phyloP scores from a whole-genome alignment of 192 early-diverging fungal species.

The Entrophospora sp. region DNA sequence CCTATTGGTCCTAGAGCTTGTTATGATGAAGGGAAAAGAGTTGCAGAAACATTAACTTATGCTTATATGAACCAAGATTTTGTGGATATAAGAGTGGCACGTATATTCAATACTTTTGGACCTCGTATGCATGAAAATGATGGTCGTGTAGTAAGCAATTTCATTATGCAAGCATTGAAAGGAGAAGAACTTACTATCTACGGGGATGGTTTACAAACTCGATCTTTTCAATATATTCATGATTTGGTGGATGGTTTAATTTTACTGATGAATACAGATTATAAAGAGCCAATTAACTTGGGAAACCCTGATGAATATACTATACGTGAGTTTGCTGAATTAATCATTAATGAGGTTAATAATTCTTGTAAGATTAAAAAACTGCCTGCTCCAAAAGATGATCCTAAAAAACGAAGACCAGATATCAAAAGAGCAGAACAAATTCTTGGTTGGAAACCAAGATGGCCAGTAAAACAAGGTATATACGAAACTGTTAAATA shows the following conservation, averaged over 20 bases:
- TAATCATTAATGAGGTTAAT: slow-evolving; percentile 59
- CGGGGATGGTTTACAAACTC: slow-evolving; percentile 70
- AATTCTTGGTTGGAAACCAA: slow-evolving; percentile 62
- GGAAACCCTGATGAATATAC: slow-evolving; percentile 83
- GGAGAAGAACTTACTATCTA: slow-evolving; percentile 72
- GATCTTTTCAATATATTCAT: slow-evolving; percentile 80
- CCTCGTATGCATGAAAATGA: slow-evolving; percentile 79
- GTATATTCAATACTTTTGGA: slow-evolving; percentile 77
- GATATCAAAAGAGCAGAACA: slow-evolving; percentile 61
- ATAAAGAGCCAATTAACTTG: slow-evolving; percentile 65
- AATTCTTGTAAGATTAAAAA: slow-evolving; percentile 45
- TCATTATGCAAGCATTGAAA: slow-evolving; percentile 73
- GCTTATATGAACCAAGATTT: slow-evolving; percentile 66
- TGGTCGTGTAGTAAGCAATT: slow-evolving; percentile 79
- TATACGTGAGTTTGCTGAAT: slow-evolving; percentile 68
- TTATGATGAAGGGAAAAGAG: slow-evolving; percentile 82
- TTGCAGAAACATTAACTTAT: slow-evolving; percentile 77
- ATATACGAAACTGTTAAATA: slow-evolving; percentile 73
- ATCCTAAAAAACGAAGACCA: slow-evolving; percentile 67
- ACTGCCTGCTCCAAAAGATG: slow-evolving; percentile 59
- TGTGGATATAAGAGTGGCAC: slow-evolving; percentile 67
- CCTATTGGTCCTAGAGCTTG: slow-evolving; percentile 77
- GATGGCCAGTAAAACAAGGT: slow-evolving; percentile 67
- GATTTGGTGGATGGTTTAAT: slow-evolving; percentile 80
- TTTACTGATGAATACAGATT: slow-evolving; percentile 61